A percentile compares a stretch with the other conserved stretches of the same genome.
These are phyloP conservation scores for Globisporangium orthogonon DNA, from an alignment of 352 stramenopile genomes.

Conservation along the genomic window DNA sequence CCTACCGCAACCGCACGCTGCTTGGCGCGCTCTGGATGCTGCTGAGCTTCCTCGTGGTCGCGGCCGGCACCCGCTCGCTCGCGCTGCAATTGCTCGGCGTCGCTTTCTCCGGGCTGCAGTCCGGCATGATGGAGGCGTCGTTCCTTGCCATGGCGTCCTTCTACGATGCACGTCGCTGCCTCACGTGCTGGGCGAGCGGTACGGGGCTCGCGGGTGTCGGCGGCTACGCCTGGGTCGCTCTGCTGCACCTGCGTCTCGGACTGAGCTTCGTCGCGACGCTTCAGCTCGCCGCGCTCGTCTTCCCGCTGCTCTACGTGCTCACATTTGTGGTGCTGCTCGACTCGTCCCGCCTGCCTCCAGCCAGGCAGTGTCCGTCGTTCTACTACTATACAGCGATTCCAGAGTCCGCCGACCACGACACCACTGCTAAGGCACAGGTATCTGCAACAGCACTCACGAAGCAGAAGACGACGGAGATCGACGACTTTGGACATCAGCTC, in stretches of 20 bases:
- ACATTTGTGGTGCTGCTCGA: slow-evolving; percentile 66
- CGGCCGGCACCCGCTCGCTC: slow-evolving; percentile 42
- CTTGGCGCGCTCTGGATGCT: slow-evolving; percentile 76
- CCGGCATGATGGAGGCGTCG: slow-evolving; percentile 86
- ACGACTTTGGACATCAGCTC: background rate
- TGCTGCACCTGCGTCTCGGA: slow-evolving; percentile 59
- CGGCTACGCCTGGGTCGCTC: slow-evolving; percentile 85
- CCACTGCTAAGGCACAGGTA: slow-evolving; percentile 1
- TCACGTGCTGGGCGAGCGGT: slow-evolving; percentile 91
- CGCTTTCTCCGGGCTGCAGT: slow-evolving; percentile 80
- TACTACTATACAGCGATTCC: slow-evolving; percentile 39
- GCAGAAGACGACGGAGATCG: slow-evolving; percentile 1
- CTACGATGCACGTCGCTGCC: slow-evolving; percentile 66
- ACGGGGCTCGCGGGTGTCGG: slow-evolving; percentile 90
- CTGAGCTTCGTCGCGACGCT: slow-evolving; percentile 65
- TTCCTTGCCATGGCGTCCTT: slow-evolving; percentile 85
- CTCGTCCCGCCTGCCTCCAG: slow-evolving; percentile 30
- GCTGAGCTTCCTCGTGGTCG: slow-evolving; percentile 74
- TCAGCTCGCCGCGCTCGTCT: slow-evolving; percentile 40
- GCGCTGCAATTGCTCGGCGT: slow-evolving; percentile 85
- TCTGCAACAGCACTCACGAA: background rate
- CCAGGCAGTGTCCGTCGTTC: slow-evolving; percentile 8
- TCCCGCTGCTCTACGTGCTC: slow-evolving; percentile 56
- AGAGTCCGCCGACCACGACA: slow-evolving; percentile 14
- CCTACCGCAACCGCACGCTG: slow-evolving; percentile 77